Evolutionary conservation across 78 protist species (phyloP).

Genomic region (Dictyostelium intermedium): DNA sequence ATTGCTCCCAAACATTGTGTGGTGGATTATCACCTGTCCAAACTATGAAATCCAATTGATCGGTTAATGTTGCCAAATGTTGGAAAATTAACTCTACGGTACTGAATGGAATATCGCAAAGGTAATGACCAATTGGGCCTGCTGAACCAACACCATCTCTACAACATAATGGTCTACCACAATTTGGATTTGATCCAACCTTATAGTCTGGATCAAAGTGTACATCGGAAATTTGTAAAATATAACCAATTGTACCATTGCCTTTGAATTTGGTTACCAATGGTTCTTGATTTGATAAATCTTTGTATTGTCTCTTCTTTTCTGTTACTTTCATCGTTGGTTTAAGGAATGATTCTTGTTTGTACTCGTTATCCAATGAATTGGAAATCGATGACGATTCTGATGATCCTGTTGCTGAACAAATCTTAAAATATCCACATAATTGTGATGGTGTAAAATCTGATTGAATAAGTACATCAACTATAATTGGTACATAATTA

Average conservation of each 20-base stretch:
- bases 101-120: constrained; percentile 43
- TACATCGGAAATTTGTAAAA: constrained; percentile 64
- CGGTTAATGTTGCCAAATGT: background rate
- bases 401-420: background rate
- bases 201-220: constrained; percentile 58
- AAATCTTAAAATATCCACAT: constrained; percentile 15
- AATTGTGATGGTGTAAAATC: constrained; percentile 31
- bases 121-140: constrained; percentile 44
- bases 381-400: background rate
- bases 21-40: constrained; percentile 79
- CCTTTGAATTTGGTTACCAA: background rate
- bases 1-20: constrained; percentile 57
- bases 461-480: constrained; percentile 31
- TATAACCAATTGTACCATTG: constrained; percentile 33
- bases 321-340: background rate
- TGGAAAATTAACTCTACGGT: constrained; percentile 28
- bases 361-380: background rate
- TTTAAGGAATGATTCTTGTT: background rate
- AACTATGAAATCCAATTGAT: constrained; percentile 31
- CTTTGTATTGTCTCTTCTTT: background rate
- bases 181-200: constrained; percentile 63
- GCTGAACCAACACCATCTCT: constrained; percentile 72
- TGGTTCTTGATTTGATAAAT: constrained; percentile 24
- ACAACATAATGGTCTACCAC: constrained; percentile 75
- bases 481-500: constrained; percentile 40